Evolutionary conservation across 257 asterid species (phyloP).

Genomic region (Nemophila menziesii): DNA sequence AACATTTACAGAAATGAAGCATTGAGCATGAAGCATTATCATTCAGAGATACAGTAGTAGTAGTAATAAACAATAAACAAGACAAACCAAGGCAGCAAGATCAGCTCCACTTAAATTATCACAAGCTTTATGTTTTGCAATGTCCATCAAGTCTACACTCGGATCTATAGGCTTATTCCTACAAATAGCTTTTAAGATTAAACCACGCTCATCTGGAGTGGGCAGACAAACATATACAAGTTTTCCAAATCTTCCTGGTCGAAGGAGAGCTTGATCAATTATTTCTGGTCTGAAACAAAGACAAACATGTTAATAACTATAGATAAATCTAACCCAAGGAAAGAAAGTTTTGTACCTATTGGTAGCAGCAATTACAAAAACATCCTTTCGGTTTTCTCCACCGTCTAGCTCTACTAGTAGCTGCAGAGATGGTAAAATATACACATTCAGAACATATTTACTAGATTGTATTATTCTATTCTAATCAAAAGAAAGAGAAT

Average conservation of each 20-base stretch:
- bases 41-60: not conserved
- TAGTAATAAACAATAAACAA: not conserved
- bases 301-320: slow-evolving; percentile 8
- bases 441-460: no score
- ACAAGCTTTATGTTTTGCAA: slow-evolving; percentile 45
- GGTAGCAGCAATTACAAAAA: slow-evolving; percentile 83
- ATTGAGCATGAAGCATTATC: not conserved
- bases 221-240: slow-evolving; percentile 75
- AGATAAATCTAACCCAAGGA: slow-evolving; percentile 2
- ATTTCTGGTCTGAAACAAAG: slow-evolving; percentile 54
- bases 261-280: slow-evolving; percentile 74
- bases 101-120: slow-evolving; percentile 80
- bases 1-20: not conserved
- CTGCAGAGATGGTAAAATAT: slow-evolving; percentile 34
- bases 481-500: no score
- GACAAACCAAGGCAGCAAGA: slow-evolving; percentile 53
- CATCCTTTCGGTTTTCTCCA: slow-evolving; percentile 57
- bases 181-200: slow-evolving; percentile 62
- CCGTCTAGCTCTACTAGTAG: slow-evolving; percentile 80
- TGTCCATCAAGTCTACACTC: slow-evolving; percentile 50
- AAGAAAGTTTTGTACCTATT: slow-evolving; percentile 42
- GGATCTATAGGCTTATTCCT: slow-evolving; percentile 52
- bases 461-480: no score
- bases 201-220: slow-evolving; percentile 66
- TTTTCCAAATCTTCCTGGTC: slow-evolving; percentile 81